Conservation (phyloP, 129 eudicot genomes). For the Flaveria bidentis region DNA sequence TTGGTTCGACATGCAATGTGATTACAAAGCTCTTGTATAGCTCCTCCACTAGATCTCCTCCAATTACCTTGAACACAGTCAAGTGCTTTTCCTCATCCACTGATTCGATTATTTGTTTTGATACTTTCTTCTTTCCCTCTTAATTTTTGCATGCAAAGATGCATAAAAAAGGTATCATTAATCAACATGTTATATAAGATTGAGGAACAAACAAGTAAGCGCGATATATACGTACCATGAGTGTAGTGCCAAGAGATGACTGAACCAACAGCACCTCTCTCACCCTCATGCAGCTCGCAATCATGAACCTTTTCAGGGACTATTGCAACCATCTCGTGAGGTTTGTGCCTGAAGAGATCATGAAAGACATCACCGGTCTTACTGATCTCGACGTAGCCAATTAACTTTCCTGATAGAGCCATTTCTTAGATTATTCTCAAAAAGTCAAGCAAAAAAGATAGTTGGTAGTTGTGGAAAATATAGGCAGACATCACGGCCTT, state of each 20-base stretch:
- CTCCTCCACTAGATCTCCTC: constrained; percentile 49
- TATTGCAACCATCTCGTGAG: constrained; percentile 23
- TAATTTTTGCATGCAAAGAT: neutral
- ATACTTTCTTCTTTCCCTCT: constrained; percentile 26
- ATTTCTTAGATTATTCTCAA: neutral
- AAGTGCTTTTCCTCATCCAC: constrained; percentile 24
- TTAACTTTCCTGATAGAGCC: constrained; percentile 27
- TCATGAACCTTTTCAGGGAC: constrained; percentile 36
- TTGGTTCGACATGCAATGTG: constrained; percentile 36
- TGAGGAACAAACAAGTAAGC: neutral
- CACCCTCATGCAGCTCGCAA: constrained; percentile 37
- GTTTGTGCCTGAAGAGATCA: constrained; percentile 37
- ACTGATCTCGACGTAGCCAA: constrained; percentile 26
- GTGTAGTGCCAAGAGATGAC: constrained; percentile 33
- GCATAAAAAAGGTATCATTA: neutral
- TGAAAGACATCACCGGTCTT: constrained; percentile 40
- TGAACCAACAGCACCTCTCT: constrained; percentile 36
- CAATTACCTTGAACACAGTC: constrained; percentile 39
- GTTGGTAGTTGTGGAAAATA: constrained; percentile 9
- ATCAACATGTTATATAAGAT: neutral
- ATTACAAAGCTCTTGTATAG: constrained; percentile 33
- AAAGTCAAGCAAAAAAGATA: too few species aligned
- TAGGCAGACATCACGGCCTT: neutral
- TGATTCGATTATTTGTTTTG: constrained; percentile 28
- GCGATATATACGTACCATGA: constrained; percentile 16